Conservation (phyloP, 352 stramenopile genomes). For the Phytophthora pluvialis region DNA sequence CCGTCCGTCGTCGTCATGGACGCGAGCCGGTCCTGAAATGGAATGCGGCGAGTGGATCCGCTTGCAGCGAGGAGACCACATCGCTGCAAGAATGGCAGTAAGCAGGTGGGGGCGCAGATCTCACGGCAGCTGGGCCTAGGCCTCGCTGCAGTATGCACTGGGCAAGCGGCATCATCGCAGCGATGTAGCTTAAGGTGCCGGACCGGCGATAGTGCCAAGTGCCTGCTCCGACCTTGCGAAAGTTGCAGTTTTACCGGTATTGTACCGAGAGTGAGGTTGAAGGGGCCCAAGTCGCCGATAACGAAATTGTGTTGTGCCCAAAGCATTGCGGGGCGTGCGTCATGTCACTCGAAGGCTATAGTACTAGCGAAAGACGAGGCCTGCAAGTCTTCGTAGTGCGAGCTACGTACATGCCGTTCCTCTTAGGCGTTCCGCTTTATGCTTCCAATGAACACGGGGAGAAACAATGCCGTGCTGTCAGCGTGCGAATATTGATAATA, state of each 20-base stretch:
- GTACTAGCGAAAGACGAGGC: too few relatives aligned
- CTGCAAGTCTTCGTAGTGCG: too few relatives aligned
- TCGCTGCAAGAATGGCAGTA: not conserved
- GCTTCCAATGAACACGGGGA: too few relatives aligned
- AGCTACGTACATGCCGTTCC: too few relatives aligned
- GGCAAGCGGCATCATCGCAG: not conserved
- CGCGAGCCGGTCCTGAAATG: slow-evolving; percentile 15
- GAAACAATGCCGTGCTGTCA: too few relatives aligned
- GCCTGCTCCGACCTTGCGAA: not conserved
- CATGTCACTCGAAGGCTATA: too few relatives aligned
- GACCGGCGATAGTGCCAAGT: slow-evolving; percentile 6
- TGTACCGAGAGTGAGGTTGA: not conserved
- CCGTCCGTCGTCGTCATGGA: not conserved
- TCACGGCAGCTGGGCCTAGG: not conserved
- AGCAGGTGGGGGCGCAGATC: slow-evolving; percentile 6
- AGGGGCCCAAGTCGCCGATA: too few relatives aligned
- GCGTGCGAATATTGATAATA: too few relatives aligned
- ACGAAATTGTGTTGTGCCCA: too few relatives aligned
- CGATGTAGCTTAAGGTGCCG: slow-evolving; percentile 13
- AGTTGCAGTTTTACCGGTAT: slow-evolving; percentile 16
- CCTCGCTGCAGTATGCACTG: slow-evolving; percentile 5
- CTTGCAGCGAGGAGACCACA: not conserved
- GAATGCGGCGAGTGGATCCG: slow-evolving; percentile 6
- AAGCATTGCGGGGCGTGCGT: too few relatives aligned
- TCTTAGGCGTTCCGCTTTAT: too few relatives aligned